Evolutionary conservation across 2,329 filamentous ascomycete species (phyloP).

Genomic region (Colletotrichum sp.): DNA sequence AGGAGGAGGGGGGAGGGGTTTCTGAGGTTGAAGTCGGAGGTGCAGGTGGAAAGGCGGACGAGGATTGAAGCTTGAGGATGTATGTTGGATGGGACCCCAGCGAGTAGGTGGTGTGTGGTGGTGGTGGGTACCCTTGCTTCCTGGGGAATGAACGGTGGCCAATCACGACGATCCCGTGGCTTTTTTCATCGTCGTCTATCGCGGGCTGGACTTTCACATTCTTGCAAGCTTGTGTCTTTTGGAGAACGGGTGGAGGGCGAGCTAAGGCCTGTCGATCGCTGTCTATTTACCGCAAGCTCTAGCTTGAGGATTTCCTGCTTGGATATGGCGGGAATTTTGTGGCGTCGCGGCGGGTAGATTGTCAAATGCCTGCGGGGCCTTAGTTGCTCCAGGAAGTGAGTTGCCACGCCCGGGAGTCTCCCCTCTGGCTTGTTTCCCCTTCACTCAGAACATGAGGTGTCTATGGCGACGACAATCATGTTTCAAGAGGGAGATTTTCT

Average conservation of each 20-base stretch:
- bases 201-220: background rate
- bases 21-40: background rate
- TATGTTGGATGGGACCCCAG: background rate
- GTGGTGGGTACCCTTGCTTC: background rate
- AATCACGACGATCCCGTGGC: slow-evolving; percentile 5
- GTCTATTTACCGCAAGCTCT: background rate
- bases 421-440: background rate
- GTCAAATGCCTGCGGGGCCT: background rate
- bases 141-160: background rate
- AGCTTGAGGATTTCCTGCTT: background rate
- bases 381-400: background rate
- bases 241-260: background rate
- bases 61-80: background rate
- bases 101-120: background rate
- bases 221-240: background rate
- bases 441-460: background rate
- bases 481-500: background rate
- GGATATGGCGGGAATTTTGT: slow-evolving; percentile 1
- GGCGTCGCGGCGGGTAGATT: slow-evolving; percentile 15
- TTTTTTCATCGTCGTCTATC: background rate
- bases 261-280: background rate
- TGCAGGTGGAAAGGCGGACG: background rate
- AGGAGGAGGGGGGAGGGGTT: background rate
- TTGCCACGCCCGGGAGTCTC: background rate
- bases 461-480: background rate